These are phyloP conservation scores for Pythium phragmiticola DNA, from an alignment of 352 stramenopile genomes.

Conservation along the genomic window DNA sequence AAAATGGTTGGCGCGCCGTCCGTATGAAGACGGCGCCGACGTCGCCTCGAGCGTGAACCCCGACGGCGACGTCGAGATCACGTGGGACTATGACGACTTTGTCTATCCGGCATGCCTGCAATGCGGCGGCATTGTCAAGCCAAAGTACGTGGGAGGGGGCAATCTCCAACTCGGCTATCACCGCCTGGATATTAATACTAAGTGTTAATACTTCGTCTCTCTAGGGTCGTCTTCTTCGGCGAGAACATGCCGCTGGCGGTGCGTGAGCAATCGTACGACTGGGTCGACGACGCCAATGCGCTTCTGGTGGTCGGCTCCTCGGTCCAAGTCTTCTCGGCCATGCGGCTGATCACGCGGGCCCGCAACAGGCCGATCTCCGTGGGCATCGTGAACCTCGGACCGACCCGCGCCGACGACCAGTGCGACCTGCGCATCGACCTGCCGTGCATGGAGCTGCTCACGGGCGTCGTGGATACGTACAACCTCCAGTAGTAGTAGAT, in stretches of 20 bases:
- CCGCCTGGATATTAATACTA: background rate
- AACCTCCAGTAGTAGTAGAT: conserved; percentile 1
- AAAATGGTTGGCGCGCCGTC: conserved; percentile 37
- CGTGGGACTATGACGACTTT: conserved; percentile 84
- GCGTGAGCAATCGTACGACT: conserved; percentile 64
- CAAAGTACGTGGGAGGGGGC: conserved; percentile 41
- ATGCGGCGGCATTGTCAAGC: conserved; percentile 83
- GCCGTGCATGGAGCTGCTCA: conserved; percentile 52
- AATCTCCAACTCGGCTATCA: background rate
- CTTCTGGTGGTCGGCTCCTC: conserved; percentile 93
- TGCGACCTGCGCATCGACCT: conserved; percentile 73
- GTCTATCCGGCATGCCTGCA: conserved; percentile 63
- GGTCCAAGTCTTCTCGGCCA: conserved; percentile 94
- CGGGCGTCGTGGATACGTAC: conserved; percentile 32
- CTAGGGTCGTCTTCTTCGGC: conserved; percentile 96
- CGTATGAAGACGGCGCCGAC: conserved; percentile 42
- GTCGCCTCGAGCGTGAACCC: conserved; percentile 86
- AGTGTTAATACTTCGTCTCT: background rate
- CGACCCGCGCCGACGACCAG: conserved; percentile 83
- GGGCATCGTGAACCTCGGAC: conserved; percentile 87
- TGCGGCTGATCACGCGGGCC: conserved; percentile 88
- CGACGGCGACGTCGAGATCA: conserved; percentile 93
- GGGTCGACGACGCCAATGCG: conserved; percentile 80
- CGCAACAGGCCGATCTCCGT: conserved; percentile 62
- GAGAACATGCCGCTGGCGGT: conserved; percentile 90